These are phyloP conservation scores for Ilyonectria mors-panacis DNA, from an alignment of 2,329 filamentous ascomycete genomes.

Conservation along the genomic window DNA sequence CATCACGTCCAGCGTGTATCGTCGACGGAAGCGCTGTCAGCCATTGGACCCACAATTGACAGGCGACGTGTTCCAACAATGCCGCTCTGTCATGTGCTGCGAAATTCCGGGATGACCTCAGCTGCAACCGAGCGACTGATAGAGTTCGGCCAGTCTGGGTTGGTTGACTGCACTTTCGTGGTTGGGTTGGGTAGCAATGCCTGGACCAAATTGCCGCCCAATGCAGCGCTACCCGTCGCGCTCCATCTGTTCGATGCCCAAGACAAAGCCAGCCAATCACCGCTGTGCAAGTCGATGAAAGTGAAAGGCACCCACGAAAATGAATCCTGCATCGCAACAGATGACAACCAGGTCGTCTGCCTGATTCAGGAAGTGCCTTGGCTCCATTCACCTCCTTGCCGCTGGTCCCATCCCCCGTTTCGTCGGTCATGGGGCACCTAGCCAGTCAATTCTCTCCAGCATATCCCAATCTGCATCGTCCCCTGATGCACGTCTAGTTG, in stretches of 20 bases:
- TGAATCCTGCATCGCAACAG: constrained; percentile 30
- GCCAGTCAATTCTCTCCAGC: constrained; percentile 15
- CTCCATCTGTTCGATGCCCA: constrained; percentile 48
- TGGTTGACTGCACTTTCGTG: constrained; percentile 30
- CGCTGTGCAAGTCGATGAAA: constrained; percentile 19
- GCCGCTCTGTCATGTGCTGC: constrained; percentile 41
- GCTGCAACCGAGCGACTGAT: constrained; percentile 40
- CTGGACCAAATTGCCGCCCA: constrained; percentile 55
- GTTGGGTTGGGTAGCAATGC: constrained; percentile 58
- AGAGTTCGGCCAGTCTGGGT: constrained; percentile 23
- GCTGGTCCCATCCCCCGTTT: constrained; percentile 21
- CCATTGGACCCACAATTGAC: constrained; percentile 42
- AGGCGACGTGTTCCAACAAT: constrained; percentile 45
- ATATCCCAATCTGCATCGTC: constrained; percentile 22
- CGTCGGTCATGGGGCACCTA: constrained; percentile 7
- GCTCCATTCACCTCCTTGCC: constrained; percentile 18
- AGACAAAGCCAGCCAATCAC: constrained; percentile 46
- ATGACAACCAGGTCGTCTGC: constrained; percentile 31
- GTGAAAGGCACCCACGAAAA: constrained; percentile 37
- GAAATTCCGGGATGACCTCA: constrained; percentile 41
- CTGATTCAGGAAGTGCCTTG: constrained; percentile 27
- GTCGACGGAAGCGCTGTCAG: constrained; percentile 20
- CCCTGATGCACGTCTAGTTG: constrained; percentile 31
- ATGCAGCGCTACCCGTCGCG: constrained; percentile 44
- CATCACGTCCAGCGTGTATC: constrained; percentile 24